Evolutionary conservation across 257 asterid genomes (phyloP), one percentile per base, ranked within the genome.

Genomic region (Coffea canephora): DNA sequence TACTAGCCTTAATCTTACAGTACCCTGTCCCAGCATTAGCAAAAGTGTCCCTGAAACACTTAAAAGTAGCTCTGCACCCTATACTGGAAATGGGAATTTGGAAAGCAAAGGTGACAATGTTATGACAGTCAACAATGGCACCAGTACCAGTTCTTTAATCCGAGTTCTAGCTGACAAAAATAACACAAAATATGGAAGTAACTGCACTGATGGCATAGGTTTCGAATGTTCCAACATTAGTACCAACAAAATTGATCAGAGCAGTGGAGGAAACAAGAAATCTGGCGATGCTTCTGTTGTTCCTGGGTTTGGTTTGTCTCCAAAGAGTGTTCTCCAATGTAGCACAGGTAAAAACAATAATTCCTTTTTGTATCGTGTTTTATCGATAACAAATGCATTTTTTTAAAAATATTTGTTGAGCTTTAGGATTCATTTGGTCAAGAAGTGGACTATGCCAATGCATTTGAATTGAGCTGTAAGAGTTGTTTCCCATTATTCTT

Each of bases 321-420:
- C 88, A n/a, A 85, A 83, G 85, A 85, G 88, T 66, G 88, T 86
- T 76, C 92, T 81, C 75, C 86, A 73, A 68, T 41, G 75, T 71
- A 74, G 81, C 70, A 82, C 86, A 78, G 91, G 92, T 90, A 80
- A 80, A 78, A 45, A 73, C 46, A 21, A 18, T 14, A 14, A 34
- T 43, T 43, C 21, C 41, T 49, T 31, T 80, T 7, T 52, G 0
- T 10, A 64, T 45, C 46, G 16, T 57, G n/a, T 69, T 65, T 54
- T 70, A 48, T 8, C 76, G 36, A n/a, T 57, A 61, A 39, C 49
- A 23, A 61, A 41, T 70, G 18, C 50, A 15, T 14, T 65, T 45
- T 45, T 45, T 41, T 25, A 7, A n/a, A 54, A 39, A 52, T 68
- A 1, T 9, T 13, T 52, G 65, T 52, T 14, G 73, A 45, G 12